Evolutionary conservation across 345 rosid genomes (phyloP).

Genomic region (Populus davidiana): DNA sequence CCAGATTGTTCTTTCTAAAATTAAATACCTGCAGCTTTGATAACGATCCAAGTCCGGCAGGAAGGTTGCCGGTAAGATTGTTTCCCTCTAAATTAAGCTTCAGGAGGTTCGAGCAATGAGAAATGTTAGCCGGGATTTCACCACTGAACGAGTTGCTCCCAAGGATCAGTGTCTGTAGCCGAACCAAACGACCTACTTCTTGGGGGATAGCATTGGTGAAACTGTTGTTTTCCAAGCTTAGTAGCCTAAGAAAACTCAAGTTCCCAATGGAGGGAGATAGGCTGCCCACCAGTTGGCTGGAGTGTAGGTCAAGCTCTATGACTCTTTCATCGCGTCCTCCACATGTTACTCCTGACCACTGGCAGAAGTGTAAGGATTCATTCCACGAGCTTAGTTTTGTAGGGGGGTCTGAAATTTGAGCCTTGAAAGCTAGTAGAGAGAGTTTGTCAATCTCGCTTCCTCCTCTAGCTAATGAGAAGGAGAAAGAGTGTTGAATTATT

Average conservation of each 20-base stretch:
- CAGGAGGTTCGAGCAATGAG: slow-evolving; percentile 20
- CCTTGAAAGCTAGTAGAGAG: too few relatives aligned
- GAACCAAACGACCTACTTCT: slow-evolving; percentile 6
- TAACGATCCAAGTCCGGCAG: too few relatives aligned
- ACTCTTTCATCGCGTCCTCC: neutral
- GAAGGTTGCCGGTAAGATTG: neutral
- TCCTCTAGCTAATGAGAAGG: too few relatives aligned
- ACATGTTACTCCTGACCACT: slow-evolving; percentile 9
- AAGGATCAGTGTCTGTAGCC: neutral
- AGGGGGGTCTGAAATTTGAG: too few relatives aligned
- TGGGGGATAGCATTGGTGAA: slow-evolving; percentile 2
- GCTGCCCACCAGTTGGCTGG: neutral
- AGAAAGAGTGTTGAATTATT: neutral
- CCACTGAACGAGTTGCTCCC: neutral
- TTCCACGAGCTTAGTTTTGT: slow-evolving; percentile 11
- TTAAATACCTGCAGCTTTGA: too few relatives aligned
- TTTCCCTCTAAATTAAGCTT: slow-evolving; percentile 13
- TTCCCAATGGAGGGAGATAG: slow-evolving; percentile 13
- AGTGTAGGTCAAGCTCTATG: neutral
- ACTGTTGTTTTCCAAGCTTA: slow-evolving; percentile 4
- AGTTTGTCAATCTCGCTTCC: too few relatives aligned
- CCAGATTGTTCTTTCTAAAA: too few relatives aligned
- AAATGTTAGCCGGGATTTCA: slow-evolving; percentile 20
- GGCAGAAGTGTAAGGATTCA: neutral
- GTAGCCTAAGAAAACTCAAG: neutral